These are phyloP conservation scores for Ceratocystis cacaofunesta DNA, from an alignment of 2,329 filamentous ascomycete species.

Conservation along the genomic window DNA sequence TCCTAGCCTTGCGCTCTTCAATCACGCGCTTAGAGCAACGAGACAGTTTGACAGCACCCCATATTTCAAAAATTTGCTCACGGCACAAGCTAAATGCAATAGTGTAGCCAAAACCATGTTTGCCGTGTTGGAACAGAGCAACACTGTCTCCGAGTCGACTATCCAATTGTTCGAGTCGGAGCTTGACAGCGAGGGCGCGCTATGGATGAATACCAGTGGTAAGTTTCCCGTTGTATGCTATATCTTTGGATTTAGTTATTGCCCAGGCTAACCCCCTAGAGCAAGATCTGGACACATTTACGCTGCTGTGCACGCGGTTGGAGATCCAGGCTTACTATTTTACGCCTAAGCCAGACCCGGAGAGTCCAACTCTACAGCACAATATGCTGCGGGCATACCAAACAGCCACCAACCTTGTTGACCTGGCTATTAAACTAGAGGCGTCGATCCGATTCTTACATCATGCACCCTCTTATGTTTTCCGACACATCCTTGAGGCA, in stretches of 20 bases:
- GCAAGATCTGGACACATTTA: constrained; percentile 24
- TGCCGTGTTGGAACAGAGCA: constrained; percentile 32
- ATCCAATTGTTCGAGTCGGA: constrained; percentile 38
- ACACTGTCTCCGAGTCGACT: constrained; percentile 32
- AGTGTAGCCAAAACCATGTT: constrained; percentile 34
- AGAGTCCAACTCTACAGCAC: constrained; percentile 28
- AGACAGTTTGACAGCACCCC: constrained; percentile 5
- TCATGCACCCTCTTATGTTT: constrained; percentile 36
- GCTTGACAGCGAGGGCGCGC: constrained; percentile 30
- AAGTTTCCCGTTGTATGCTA: not conserved
- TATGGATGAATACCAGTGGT: constrained; percentile 12
- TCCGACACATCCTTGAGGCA: constrained; percentile 33
- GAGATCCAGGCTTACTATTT: constrained; percentile 41
- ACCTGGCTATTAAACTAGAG: constrained; percentile 30
- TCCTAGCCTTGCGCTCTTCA: constrained; percentile 31
- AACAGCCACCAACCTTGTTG: constrained; percentile 33
- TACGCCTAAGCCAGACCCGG: constrained; percentile 29
- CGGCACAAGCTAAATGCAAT: constrained; percentile 26
- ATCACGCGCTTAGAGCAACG: constrained; percentile 29
- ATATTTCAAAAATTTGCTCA: constrained; percentile 12
- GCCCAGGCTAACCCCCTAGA: not conserved
- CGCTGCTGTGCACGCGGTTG: constrained; percentile 34
- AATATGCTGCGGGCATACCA: constrained; percentile 34
- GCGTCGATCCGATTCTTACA: constrained; percentile 27
- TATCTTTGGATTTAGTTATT: not conserved